A percentile compares a stretch with the other conserved stretches of the same genome.
These are phyloP conservation scores for Calamus simplicifolius DNA, from an alignment of 176 grass and related monocot genomes.

Conservation along the genomic window DNA sequence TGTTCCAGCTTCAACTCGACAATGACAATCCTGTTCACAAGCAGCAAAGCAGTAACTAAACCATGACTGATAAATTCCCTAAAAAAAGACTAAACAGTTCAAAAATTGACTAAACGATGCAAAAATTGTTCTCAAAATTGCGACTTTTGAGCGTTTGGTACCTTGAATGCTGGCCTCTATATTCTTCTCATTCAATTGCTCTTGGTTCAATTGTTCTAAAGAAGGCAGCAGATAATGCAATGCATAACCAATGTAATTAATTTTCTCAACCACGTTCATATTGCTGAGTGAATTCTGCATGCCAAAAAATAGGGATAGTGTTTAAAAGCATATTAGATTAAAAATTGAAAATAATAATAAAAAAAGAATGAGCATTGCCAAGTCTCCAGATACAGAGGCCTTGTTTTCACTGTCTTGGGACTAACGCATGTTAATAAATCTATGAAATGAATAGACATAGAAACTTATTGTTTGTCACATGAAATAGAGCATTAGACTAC, in stretches of 20 bases:
- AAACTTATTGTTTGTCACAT: too few species aligned
- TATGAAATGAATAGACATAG: too few species aligned
- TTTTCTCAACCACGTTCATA: not conserved
- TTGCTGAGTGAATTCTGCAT: too few species aligned
- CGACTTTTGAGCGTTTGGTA: conserved; percentile 7
- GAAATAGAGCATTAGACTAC: too few species aligned
- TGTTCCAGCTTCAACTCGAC: conserved; percentile 30
- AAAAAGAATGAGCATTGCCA: too few species aligned
- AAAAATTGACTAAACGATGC: too few species aligned
- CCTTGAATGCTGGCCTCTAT: conserved; percentile 45
- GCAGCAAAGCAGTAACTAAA: not conserved
- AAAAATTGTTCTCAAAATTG: conserved; percentile 8
- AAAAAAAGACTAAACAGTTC: not conserved
- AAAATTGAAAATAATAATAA: not conserved
- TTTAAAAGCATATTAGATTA: conserved; percentile 3
- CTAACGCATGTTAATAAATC: too few species aligned
- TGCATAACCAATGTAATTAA: conserved; percentile 33
- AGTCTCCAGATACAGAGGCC: too few species aligned
- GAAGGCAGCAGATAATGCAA: conserved; percentile 50
- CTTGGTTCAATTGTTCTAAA: conserved; percentile 36
- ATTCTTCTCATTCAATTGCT: conserved; percentile 50
- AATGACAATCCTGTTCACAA: conserved; percentile 26
- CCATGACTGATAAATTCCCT: conserved; percentile 10
- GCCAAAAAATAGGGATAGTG: not conserved
- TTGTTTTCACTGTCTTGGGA: too few species aligned